A percentile compares a stretch with the other conserved stretches of the same genome.
Conservation (phyloP, 257 asterid genomes). For the Knoxia roxburghii region DNA sequence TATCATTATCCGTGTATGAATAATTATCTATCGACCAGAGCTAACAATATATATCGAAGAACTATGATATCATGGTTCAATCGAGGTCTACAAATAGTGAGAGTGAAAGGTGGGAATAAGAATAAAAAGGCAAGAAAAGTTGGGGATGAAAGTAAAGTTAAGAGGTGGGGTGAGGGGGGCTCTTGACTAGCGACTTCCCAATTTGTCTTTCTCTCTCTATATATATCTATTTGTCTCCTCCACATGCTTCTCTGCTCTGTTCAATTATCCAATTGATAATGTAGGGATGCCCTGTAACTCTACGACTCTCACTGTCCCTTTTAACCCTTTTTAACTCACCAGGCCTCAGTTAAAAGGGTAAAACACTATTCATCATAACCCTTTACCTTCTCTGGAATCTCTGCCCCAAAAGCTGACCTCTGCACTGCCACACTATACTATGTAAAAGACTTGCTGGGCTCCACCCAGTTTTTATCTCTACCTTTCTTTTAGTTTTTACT, state of each 20-base stretch:
- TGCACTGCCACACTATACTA: conserved; percentile 1
- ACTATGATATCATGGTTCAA: too few species aligned
- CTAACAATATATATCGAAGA: too few species aligned
- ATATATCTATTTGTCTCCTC: background rate
- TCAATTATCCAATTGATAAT: too few species aligned
- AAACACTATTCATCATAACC: conserved; percentile 5
- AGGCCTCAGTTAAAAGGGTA: background rate
- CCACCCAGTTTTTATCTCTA: background rate
- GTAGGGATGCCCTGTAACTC: background rate
- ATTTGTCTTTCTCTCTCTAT: conserved; percentile 27
- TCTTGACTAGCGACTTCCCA: conserved; percentile 16
- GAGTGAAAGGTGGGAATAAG: too few species aligned
- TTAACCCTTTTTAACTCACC: background rate
- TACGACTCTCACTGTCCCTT: background rate
- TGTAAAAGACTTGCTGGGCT: background rate
- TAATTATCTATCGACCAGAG: too few species aligned
- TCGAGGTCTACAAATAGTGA: too few species aligned
- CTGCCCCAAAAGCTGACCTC: conserved; percentile 8
- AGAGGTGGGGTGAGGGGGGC: background rate
- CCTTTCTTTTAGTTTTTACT: too few species aligned
- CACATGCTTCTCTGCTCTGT: background rate
- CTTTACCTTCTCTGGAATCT: conserved; percentile 9
- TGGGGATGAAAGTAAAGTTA: conserved; percentile 20
- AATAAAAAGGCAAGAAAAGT: conserved; percentile 21
- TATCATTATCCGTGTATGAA: too few species aligned